A percentile compares a stretch with the other conserved stretches of the same genome.
phyloP scores from a whole-genome alignment of 2,329 filamentous ascomycete species.

The Fusarium succisae region DNA sequence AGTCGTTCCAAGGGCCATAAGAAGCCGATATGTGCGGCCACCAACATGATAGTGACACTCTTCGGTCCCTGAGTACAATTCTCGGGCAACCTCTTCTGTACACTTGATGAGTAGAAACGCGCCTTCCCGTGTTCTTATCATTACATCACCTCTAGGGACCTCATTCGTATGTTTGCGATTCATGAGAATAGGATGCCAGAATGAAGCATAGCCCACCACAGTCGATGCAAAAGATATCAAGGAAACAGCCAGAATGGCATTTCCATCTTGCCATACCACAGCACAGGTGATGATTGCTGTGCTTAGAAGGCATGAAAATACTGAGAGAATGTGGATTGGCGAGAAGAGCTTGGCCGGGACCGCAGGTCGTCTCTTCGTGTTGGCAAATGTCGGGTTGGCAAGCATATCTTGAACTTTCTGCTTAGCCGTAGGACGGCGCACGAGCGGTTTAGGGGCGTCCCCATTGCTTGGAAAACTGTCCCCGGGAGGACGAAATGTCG shows the following conservation, averaged over 20 bases:
- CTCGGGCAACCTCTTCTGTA: constrained; percentile 68
- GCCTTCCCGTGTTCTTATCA: constrained; percentile 68
- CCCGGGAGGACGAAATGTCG: constrained; percentile 5
- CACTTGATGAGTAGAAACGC: constrained; percentile 68
- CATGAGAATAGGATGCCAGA: constrained; percentile 66
- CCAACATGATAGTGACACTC: constrained; percentile 65
- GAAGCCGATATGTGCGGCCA: constrained; percentile 56
- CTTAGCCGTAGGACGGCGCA: constrained; percentile 48
- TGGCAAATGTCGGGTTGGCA: constrained; percentile 53
- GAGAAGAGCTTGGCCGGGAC: constrained; percentile 60
- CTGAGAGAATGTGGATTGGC: constrained; percentile 62
- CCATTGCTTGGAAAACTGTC: neutral
- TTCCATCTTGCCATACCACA: constrained; percentile 49
- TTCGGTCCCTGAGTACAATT: constrained; percentile 69
- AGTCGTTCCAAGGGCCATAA: constrained; percentile 67
- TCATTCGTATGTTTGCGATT: constrained; percentile 57
- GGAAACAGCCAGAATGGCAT: constrained; percentile 55
- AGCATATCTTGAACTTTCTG: constrained; percentile 55
- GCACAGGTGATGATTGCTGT: constrained; percentile 58
- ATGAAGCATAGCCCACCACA: constrained; percentile 65
- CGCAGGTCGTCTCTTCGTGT: constrained; percentile 52
- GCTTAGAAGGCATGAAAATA: constrained; percentile 61
- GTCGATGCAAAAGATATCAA: constrained; percentile 63
- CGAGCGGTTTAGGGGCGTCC: constrained; percentile 24
- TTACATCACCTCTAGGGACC: constrained; percentile 66